phyloP scores from a whole-genome alignment of 805 yeast species.

The Candida coquimbonensis region DNA sequence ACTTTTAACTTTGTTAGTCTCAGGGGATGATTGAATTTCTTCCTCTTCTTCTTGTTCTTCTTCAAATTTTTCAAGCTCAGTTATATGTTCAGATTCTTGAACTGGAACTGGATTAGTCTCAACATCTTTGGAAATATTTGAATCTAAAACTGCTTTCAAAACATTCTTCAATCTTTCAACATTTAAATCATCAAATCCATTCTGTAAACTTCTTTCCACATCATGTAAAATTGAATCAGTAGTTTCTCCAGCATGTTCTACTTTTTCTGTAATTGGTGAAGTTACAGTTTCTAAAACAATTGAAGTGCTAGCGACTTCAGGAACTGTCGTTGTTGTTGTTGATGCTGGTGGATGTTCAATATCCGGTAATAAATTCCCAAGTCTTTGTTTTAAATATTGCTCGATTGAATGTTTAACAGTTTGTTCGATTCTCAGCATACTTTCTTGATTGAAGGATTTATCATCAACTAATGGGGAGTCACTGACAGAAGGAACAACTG shows the following conservation, averaged over 20 bases:
- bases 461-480: neutral
- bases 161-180: slow-evolving; percentile 4
- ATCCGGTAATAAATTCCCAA: slow-evolving; percentile 2
- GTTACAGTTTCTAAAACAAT: neutral
- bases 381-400: slow-evolving; percentile 3
- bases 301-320: neutral
- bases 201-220: neutral
- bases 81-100: neutral
- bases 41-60: neutral
- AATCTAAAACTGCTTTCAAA: neutral
- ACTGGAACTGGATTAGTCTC: too few species aligned
- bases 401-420: slow-evolving; percentile 2
- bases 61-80: neutral
- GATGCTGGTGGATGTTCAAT: neutral
- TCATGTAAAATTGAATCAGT: slow-evolving; percentile 1
- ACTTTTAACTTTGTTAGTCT: neutral
- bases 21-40: neutral
- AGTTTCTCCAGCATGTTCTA: neutral
- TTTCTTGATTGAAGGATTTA: neutral
- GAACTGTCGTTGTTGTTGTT: neutral
- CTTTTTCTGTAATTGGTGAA: neutral
- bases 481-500: neutral
- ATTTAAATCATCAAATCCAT: slow-evolving; percentile 4
- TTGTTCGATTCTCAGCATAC: neutral
- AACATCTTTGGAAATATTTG: neutral